Evolutionary conservation across 2,329 filamentous ascomycete species (phyloP), one percentile per base, ranked within the genome.

Genomic region (Polychaeton citri): DNA sequence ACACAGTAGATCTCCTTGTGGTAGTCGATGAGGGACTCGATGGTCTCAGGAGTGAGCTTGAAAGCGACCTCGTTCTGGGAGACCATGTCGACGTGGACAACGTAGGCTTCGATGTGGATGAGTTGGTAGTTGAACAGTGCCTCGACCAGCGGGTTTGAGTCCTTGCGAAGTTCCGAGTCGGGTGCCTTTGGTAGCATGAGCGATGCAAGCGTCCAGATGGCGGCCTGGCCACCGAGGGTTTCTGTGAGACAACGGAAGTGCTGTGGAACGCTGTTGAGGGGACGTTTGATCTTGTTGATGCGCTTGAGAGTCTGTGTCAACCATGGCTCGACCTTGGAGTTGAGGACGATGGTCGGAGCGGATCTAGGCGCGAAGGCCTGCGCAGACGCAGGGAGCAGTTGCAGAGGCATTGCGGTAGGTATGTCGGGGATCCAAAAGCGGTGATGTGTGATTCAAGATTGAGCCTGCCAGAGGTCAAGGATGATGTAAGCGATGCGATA

Each of bases 31-130:
- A 98, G 74, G 35, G 82, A 66, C 53, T 94, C 86, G 64, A 98
- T 98, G 43, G 87, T 86, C 58, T 96, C 90, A 39, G 79, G 75
- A 17, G 87, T 96, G 54, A 98, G 74, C 73, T 98, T 98, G 74
- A 87, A 96, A 48, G 87, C 90, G 54, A 98, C 86, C 67, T 96
- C 90, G 59, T 93, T 90, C 62, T 87, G 81, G 53, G 92, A 76
- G 41, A 98, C 88, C 86, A 96, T 94, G 67, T 98, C 90, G 62
- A 98, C 86, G 62, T 96, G 88, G 42, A 98, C 90, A 50, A 96
- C 88, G 60, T 98, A 98, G 35, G 90, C 90, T 65, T 96, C 87
- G 50, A 96, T 68, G 59, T 95, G 85, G 54, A 95, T 69, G 55
- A 95, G 74, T 66, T 92, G 81, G 63, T 88, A 90, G 72, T 92